Evolutionary conservation across 495 filamentous ascomycete species (phyloP).

Genomic region (Annulohypoxylon stygium): DNA sequence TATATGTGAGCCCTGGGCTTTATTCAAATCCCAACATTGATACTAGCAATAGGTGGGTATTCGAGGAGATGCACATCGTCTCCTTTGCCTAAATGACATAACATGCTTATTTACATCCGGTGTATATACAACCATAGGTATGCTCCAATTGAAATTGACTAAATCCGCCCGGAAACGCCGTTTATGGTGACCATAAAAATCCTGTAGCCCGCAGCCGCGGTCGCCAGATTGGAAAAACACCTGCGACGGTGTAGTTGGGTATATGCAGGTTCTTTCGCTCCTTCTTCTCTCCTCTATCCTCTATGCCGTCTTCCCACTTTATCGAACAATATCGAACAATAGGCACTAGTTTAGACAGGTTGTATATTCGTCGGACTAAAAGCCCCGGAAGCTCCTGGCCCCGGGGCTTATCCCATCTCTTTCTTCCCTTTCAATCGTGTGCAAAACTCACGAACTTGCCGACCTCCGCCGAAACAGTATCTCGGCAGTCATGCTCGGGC

Average conservation of each 20-base stretch:
- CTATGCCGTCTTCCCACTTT: neutral
- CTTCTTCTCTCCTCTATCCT: neutral
- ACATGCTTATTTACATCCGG: conserved; percentile 5
- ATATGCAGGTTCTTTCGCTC: conserved; percentile 11
- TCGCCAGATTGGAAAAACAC: neutral
- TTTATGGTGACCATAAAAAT: conserved; percentile 10
- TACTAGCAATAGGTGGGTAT: conserved; percentile 26
- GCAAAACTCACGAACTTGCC: neutral
- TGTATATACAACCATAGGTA: conserved; percentile 25
- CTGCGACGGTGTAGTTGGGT: conserved; percentile 21
- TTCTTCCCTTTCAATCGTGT: neutral
- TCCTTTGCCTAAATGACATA: conserved; percentile 19
- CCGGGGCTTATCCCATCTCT: conserved; percentile 12
- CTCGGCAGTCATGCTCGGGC: conserved; percentile 49
- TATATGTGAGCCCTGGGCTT: neutral
- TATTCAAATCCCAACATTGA: conserved; percentile 10
- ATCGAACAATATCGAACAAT: neutral
- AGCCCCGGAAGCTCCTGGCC: conserved; percentile 44
- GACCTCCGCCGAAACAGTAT: conserved; percentile 53
- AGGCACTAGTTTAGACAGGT: neutral
- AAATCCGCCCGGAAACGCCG: conserved; percentile 15
- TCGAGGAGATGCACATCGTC: conserved; percentile 14
- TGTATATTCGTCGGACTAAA: neutral
- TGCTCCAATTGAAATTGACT: neutral
- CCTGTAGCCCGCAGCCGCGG: neutral